phyloP scores from a whole-genome alignment of 2,329 filamentous ascomycete species.

The Colletotrichum euphorbiae region DNA sequence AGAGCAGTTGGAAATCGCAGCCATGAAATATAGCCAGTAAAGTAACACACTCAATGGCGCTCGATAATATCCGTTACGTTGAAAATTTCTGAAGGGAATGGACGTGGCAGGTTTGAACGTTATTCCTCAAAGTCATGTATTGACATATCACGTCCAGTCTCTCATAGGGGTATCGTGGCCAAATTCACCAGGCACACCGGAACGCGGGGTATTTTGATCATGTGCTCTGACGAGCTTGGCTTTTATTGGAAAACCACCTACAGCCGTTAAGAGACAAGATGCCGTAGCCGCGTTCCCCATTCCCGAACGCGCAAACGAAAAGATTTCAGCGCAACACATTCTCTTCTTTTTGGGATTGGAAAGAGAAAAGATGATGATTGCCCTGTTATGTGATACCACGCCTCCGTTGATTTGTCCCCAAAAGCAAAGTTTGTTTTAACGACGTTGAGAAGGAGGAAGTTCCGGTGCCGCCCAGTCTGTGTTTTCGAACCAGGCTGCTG shows the following conservation, averaged over 20 bases:
- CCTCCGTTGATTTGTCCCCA: slow-evolving; percentile 41
- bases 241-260: slow-evolving; percentile 53
- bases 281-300: slow-evolving; percentile 57
- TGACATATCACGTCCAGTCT: slow-evolving; percentile 12
- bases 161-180: neutral
- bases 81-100: neutral
- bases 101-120: neutral
- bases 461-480: neutral
- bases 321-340: slow-evolving; percentile 32
- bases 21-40: too few relatives aligned
- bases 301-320: slow-evolving; percentile 61
- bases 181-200: slow-evolving; percentile 35
- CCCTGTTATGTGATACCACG: slow-evolving; percentile 41
- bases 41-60: too few relatives aligned
- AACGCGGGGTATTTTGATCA: slow-evolving; percentile 44
- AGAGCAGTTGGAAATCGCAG: too few relatives aligned
- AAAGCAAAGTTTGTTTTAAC: slow-evolving; percentile 36
- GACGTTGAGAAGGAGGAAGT: slow-evolving; percentile 24
- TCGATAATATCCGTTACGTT: neutral
- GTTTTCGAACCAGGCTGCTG: neutral
- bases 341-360: slow-evolving; percentile 25
- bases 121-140: neutral
- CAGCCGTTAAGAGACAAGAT: slow-evolving; percentile 42
- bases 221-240: slow-evolving; percentile 54
- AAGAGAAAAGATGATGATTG: slow-evolving; percentile 39